These are phyloP conservation scores for Geotrichum armillariae DNA, from an alignment of 1,139 yeast genomes.

Conservation along the genomic window DNA sequence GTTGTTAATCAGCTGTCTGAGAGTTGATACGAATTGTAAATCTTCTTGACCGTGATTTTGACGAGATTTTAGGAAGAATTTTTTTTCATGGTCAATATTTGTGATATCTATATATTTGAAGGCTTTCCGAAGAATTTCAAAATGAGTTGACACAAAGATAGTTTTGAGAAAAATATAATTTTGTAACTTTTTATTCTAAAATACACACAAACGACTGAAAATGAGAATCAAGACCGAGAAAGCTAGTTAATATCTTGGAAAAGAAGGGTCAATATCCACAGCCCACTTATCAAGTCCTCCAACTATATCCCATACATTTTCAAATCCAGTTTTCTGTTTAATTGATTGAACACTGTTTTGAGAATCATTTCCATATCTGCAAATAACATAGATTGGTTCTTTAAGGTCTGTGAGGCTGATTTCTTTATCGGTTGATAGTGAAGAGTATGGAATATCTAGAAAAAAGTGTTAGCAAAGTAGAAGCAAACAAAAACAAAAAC, in stretches of 20 bases:
- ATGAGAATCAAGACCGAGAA: too few relatives aligned
- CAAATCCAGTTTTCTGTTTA: conserved; percentile 49
- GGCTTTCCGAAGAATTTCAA: too few relatives aligned
- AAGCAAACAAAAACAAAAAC: conserved; percentile 23
- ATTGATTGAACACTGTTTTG: conserved; percentile 68
- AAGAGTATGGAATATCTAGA: conserved; percentile 22
- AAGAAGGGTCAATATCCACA: conserved; percentile 53
- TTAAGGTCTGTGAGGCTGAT: conserved; percentile 5
- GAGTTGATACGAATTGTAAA: too few relatives aligned
- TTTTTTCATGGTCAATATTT: too few relatives aligned
- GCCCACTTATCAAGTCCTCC: conserved; percentile 85
- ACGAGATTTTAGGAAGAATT: too few relatives aligned
- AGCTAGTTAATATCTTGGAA: conserved; percentile 77
- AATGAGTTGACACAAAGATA: too few relatives aligned
- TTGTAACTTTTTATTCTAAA: too few relatives aligned
- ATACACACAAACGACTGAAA: too few relatives aligned
- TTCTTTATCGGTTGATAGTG: conserved; percentile 15
- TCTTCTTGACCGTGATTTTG: too few relatives aligned
- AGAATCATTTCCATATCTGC: conserved; percentile 92
- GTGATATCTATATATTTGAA: too few relatives aligned
- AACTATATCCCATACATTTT: conserved; percentile 57
- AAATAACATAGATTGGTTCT: conserved; percentile 50
- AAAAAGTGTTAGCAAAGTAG: background rate
- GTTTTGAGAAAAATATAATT: too few relatives aligned
- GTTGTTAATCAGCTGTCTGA: too few relatives aligned